Evolutionary conservation across 1,284 basidiomycete genomes (phyloP), one percentile per base, ranked within the genome.

Genomic region (Bjerkandera adusta): DNA sequence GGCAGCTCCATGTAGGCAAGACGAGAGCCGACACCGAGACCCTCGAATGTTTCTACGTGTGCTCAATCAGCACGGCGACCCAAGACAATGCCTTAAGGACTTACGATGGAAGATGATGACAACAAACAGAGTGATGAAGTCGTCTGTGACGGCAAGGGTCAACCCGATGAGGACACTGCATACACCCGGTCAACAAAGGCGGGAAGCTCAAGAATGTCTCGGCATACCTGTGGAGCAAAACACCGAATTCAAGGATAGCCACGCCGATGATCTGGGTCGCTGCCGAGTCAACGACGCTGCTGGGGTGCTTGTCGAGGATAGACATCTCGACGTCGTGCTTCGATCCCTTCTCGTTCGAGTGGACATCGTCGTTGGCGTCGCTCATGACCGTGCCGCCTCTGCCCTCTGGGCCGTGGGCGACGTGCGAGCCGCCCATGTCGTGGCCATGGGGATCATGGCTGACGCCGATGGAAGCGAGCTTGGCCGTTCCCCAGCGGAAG

Each of bases 41-140:
- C 93, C 64, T 97, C 93, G 58, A 96, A 96, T 45, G 80, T 87
- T 76, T 93, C 87, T 92, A 58, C 5, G 12, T 26, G n/a, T 25
- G n/a, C 5, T 4, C 15, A 36, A 22, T 49, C 22, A 53, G 48
- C 26, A 20, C 24, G 29, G 15, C 4, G 8, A 36, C 27, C 6
- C 13, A 26, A 27, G 12, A 40, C 25, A 5, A n/a, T 4, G 15
- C 13, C 2, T 18, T 18, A 21, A 5, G 21, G 4, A 69, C 73
- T 57, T 50, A 91, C 89, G 91, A 62, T 94, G 92, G 69, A 95
- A 97, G 61, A 96, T 73, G 54, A 98, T 70, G 49, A 98, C 95
- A 51, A 94, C 72, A 63, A 98, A 95, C 16, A 99, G 80, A 10
- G 89, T 69, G 53, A 79, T 88, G 69, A 99, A 98, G 39, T 80